Evolutionary conservation across 2,329 filamentous ascomycete species (phyloP).

Genomic region (Ophiostoma ulmi): DNA sequence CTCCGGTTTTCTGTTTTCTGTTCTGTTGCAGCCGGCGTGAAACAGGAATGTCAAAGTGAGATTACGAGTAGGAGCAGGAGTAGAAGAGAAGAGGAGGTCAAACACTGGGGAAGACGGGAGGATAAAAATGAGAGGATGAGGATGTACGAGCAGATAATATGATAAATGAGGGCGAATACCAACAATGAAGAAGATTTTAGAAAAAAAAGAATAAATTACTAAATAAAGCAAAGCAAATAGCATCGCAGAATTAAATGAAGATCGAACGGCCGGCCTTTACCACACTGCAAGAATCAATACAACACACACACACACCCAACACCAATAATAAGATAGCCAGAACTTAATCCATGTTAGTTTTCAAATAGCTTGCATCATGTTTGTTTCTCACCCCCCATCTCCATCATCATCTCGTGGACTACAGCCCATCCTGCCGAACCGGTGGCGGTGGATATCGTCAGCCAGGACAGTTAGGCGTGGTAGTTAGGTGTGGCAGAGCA

Average conservation of each 20-base stretch:
- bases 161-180: neutral
- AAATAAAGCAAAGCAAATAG: neutral
- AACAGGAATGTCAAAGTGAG: neutral
- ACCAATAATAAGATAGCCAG: neutral
- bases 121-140: conserved; percentile 11
- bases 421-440: conserved; percentile 5
- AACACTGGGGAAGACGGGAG: conserved; percentile 1
- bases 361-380: neutral
- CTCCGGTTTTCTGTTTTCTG: neutral
- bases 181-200: neutral
- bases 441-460: neutral
- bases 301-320: neutral
- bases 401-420: neutral
- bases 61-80: neutral
- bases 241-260: neutral
- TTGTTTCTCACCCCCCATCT: neutral
- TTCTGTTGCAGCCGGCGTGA: conserved; percentile 11
- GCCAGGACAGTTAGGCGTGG: neutral
- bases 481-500: neutral
- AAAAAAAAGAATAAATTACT: neutral
- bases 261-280: neutral
- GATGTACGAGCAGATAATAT: neutral
- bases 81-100: neutral
- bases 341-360: neutral
- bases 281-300: neutral